These are phyloP conservation scores for Solanum piurae DNA, from an alignment of 257 asterid genomes.

Conservation along the genomic window DNA sequence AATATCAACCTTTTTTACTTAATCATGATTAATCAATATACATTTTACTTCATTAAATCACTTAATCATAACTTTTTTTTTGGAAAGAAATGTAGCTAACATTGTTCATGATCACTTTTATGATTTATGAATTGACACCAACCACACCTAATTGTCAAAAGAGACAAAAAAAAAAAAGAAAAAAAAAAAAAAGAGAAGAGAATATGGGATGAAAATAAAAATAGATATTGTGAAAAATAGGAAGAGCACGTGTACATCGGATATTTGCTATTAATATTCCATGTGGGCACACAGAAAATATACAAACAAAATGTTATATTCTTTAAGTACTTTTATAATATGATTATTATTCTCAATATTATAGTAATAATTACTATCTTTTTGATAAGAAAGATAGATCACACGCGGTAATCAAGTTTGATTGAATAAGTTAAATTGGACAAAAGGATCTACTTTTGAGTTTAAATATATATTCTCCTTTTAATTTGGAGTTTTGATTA, in stretches of 20 bases:
- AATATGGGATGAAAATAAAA: not conserved
- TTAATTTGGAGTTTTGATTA: not conserved
- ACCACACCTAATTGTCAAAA: not conserved
- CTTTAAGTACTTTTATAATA: not conserved
- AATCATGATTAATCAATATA: too few relatives aligned
- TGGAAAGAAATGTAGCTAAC: not conserved
- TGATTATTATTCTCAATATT: not conserved
- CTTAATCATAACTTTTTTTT: not conserved
- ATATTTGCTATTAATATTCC: not conserved
- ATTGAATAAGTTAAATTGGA: not conserved
- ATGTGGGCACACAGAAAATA: not conserved
- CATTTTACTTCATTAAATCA: too few relatives aligned
- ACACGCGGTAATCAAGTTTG: not conserved
- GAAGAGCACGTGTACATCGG: not conserved
- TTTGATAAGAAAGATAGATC: not conserved
- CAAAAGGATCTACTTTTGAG: not conserved
- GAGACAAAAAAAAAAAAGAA: not conserved
- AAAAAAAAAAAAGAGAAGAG: not conserved
- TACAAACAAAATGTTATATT: not conserved
- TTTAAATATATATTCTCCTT: not conserved
- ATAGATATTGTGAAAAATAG: not conserved
- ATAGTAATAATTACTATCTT: not conserved
- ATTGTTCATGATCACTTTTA: not conserved
- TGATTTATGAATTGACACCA: slow-evolving; percentile 9
- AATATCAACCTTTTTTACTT: too few relatives aligned